Conservation (phyloP, 2,329 filamentous ascomycete genomes). For the Alternaria viburni region DNA sequence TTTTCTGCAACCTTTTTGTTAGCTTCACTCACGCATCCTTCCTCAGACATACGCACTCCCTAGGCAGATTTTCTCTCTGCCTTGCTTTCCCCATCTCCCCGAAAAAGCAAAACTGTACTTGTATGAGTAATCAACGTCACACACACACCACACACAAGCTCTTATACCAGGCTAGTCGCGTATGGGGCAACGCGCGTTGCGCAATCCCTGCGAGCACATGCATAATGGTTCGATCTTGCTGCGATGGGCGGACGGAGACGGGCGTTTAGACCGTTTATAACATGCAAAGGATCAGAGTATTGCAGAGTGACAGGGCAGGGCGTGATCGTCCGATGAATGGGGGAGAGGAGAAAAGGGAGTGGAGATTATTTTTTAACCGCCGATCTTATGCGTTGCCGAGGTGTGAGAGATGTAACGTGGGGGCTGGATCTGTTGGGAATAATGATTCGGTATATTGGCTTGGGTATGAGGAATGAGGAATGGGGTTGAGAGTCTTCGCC, state of each 20-base stretch:
- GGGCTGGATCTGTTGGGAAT: background rate
- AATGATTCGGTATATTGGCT: background rate
- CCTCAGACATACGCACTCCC: no score
- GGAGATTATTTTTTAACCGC: background rate
- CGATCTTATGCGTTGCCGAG: background rate
- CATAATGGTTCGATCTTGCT: conserved; percentile 3
- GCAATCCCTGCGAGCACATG: conserved; percentile 1
- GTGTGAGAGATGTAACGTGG: background rate
- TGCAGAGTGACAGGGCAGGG: background rate
- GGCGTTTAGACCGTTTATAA: background rate
- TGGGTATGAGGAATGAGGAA: background rate
- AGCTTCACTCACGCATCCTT: background rate
- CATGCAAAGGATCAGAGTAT: background rate
- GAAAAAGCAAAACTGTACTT: background rate
- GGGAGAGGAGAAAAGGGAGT: background rate
- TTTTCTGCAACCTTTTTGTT: background rate
- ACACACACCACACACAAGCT: background rate
- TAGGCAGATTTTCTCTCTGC: background rate
- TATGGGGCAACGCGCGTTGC: background rate
- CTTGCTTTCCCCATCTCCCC: background rate
- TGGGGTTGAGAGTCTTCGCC: background rate
- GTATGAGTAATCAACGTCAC: background rate
- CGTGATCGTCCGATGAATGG: background rate
- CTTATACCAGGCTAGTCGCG: background rate
- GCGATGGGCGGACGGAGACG: background rate